A percentile compares a stretch with the other conserved stretches of the same genome.
phyloP scores from a whole-genome alignment of 108 stramenopile species.

The Parmales sp. region DNA sequence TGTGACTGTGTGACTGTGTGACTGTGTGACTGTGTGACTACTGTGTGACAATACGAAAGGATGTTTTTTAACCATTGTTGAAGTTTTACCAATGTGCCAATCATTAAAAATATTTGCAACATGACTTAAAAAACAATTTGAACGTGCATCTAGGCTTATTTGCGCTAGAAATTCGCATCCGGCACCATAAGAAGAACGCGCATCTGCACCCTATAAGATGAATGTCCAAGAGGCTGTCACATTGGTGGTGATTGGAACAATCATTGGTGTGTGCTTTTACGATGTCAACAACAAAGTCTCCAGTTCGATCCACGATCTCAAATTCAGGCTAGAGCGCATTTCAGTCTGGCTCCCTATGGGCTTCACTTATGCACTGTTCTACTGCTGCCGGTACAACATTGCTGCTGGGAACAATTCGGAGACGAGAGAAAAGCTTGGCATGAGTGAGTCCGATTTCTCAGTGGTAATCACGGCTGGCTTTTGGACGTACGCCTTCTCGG shows the following conservation, averaged over 20 bases:
- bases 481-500: not conserved
- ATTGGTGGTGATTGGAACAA: not conserved
- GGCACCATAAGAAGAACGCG: too few relatives aligned
- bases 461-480: conserved; percentile 1
- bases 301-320: not conserved
- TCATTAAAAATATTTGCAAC: too few relatives aligned
- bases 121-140: too few relatives aligned
- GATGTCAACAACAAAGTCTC: not conserved
- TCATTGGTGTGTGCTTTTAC: not conserved
- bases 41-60: too few relatives aligned
- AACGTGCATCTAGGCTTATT: too few relatives aligned
- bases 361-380: not conserved
- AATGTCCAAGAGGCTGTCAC: too few relatives aligned
- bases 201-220: too few relatives aligned
- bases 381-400: not conserved
- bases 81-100: too few relatives aligned
- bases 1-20: too few relatives aligned
- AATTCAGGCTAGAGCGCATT: not conserved
- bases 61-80: too few relatives aligned
- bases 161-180: too few relatives aligned
- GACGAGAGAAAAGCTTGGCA: not conserved
- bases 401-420: not conserved
- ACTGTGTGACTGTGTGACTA: too few relatives aligned
- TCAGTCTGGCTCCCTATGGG: conserved; percentile 4
- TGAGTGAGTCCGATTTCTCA: not conserved